Evolutionary conservation across 2,329 filamentous ascomycete species (phyloP).

Genomic region (Aspergillus sp.): DNA sequence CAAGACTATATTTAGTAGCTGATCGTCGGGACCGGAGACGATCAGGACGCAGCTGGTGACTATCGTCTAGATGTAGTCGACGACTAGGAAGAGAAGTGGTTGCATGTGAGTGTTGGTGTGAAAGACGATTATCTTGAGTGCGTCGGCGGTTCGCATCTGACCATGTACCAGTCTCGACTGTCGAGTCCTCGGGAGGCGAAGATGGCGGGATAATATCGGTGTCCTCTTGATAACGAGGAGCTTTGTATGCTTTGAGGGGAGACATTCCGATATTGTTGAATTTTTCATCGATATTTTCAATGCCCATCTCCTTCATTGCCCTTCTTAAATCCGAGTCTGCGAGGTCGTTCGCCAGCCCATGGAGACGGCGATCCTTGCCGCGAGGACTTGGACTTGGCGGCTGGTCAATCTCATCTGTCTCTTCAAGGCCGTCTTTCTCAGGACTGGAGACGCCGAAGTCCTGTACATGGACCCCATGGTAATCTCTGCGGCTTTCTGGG

Average conservation of each 20-base stretch:
- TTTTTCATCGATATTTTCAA: slow-evolving; percentile 31
- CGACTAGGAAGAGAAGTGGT: slow-evolving; percentile 26
- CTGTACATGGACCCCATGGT: slow-evolving; percentile 30
- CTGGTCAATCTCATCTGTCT: slow-evolving; percentile 31
- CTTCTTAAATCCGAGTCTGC: slow-evolving; percentile 25
- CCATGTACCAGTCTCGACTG: slow-evolving; percentile 25
- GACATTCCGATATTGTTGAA: slow-evolving; percentile 22
- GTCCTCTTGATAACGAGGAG: slow-evolving; percentile 16
- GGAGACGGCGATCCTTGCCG: slow-evolving; percentile 29
- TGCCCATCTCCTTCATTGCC: slow-evolving; percentile 21
- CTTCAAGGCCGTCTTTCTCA: slow-evolving; percentile 23
- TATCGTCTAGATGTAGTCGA: slow-evolving; percentile 19
- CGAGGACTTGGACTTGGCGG: slow-evolving; percentile 38
- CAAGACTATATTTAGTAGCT: slow-evolving; percentile 30
- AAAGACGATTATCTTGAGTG: slow-evolving; percentile 23
- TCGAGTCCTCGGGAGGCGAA: slow-evolving; percentile 31
- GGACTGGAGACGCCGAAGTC: slow-evolving; percentile 25
- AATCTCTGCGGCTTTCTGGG: slow-evolving; percentile 28
- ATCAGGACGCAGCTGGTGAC: slow-evolving; percentile 20
- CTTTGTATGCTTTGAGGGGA: slow-evolving; percentile 16
- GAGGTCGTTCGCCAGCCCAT: slow-evolving; percentile 8
- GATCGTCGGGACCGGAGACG: slow-evolving; percentile 25
- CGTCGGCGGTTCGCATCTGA: slow-evolving; percentile 23
- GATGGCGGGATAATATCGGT: slow-evolving; percentile 27
- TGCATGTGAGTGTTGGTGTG: slow-evolving; percentile 24